phyloP scores from a whole-genome alignment of 1,139 yeast species.

The Yamadazyma sp. region DNA sequence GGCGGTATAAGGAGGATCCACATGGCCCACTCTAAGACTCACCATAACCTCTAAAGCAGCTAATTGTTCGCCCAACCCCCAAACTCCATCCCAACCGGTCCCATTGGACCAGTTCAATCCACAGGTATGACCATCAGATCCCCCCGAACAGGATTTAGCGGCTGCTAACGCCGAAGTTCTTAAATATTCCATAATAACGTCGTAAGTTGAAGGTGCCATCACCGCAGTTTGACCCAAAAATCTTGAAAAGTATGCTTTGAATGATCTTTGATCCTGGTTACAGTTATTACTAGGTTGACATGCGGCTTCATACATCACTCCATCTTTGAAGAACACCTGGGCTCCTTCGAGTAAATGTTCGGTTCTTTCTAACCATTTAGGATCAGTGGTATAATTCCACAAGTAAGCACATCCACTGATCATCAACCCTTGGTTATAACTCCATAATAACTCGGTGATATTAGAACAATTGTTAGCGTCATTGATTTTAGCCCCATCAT shows the following conservation, averaged over 20 bases:
- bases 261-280: constrained; percentile 87
- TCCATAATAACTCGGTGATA: constrained; percentile 69
- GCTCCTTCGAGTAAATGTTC: constrained; percentile 53
- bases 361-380: constrained; percentile 66
- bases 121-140: constrained; percentile 85
- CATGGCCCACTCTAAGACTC: constrained; percentile 53
- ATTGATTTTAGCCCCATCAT: constrained; percentile 76
- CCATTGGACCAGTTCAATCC: constrained; percentile 74
- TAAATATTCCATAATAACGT: constrained; percentile 51
- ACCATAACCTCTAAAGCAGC: constrained; percentile 78
- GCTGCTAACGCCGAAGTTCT: constrained; percentile 74
- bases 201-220: constrained; percentile 63
- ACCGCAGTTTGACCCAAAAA: constrained; percentile 74
- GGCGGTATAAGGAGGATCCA: constrained; percentile 60
- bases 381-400: constrained; percentile 70
- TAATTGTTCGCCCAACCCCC: constrained; percentile 96
- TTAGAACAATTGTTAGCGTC: constrained; percentile 64
- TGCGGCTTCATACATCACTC: constrained; percentile 75
- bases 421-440: constrained; percentile 83
- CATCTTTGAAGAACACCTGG: constrained; percentile 54
- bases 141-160: constrained; percentile 82
- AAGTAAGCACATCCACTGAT: constrained; percentile 81
- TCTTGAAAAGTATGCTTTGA: constrained; percentile 79
- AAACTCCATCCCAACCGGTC: constrained; percentile 71
- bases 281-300: constrained; percentile 66